Evolutionary conservation across 306 rosid species (phyloP).

Genomic region (Vigna angularis): DNA sequence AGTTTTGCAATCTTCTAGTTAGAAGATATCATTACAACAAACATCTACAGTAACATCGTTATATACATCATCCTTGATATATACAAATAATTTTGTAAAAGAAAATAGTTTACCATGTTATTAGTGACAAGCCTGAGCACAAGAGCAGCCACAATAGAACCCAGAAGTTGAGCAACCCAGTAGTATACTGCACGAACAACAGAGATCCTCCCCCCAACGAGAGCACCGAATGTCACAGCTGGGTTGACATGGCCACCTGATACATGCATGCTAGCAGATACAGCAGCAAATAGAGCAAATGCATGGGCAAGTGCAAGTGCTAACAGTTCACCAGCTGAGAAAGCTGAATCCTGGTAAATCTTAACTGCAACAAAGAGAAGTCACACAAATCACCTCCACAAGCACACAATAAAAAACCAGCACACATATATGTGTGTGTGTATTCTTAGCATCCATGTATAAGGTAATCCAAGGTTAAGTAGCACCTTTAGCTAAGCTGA

Average conservation of each 20-base stretch:
- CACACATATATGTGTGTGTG: not conserved
- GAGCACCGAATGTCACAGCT: slow-evolving; percentile 91
- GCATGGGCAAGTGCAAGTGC: slow-evolving; percentile 77
- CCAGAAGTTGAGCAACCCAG: slow-evolving; percentile 93
- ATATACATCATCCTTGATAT: not conserved
- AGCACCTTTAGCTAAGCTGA: not conserved
- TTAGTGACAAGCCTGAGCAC: slow-evolving; percentile 79
- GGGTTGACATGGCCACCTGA: slow-evolving; percentile 97
- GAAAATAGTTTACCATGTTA: slow-evolving; percentile 66
- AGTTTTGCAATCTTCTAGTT: not conserved
- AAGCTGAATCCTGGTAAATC: slow-evolving; percentile 63
- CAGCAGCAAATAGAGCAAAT: slow-evolving; percentile 71
- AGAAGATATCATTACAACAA: not conserved
- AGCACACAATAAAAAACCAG: not conserved
- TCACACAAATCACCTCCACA: not conserved
- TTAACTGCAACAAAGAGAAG: slow-evolving; percentile 62
- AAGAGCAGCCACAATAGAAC: slow-evolving; percentile 77
- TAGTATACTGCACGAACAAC: slow-evolving; percentile 76
- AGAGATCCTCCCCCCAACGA: slow-evolving; percentile 84
- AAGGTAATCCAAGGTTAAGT: not conserved
- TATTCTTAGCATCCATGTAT: not conserved
- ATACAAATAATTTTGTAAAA: not conserved
- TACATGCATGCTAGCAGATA: slow-evolving; percentile 75
- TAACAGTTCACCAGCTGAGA: slow-evolving; percentile 66
- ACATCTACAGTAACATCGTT: not conserved